Percentiles rank a stretch among this genome's conserved stretches.
These are phyloP conservation scores for Limtongia smithiae DNA, from an alignment of 805 yeast genomes.

Conservation along the genomic window DNA sequence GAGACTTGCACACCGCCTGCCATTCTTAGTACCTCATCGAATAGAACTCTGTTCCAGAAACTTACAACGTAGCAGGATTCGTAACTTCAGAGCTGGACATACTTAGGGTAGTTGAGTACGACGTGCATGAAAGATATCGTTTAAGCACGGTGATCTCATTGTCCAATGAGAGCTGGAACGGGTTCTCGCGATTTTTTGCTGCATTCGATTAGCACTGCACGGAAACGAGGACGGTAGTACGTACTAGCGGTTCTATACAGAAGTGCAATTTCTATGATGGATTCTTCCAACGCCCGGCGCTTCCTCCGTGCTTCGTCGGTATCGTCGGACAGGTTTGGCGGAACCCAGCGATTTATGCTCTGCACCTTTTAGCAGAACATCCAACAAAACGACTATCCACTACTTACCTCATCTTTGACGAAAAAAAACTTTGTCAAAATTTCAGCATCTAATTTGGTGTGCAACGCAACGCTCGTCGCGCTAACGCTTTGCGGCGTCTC, in stretches of 20 bases:
- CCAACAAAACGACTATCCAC: too few relatives aligned
- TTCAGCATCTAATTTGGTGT: conserved; percentile 54
- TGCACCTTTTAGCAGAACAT: too few relatives aligned
- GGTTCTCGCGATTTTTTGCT: conserved; percentile 14
- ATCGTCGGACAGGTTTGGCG: conserved; percentile 17
- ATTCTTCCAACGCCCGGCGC: conserved; percentile 8
- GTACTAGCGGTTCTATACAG: conserved; percentile 7
- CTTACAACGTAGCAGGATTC: conserved; percentile 12
- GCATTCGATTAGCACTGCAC: too few relatives aligned
- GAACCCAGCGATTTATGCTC: conserved; percentile 5
- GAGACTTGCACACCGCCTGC: conserved; percentile 43
- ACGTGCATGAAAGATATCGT: conserved; percentile 1
- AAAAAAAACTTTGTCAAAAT: conserved; percentile 40
- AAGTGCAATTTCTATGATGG: conserved; percentile 21
- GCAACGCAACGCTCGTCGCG: conserved; percentile 49
- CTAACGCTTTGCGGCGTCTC: conserved; percentile 55
- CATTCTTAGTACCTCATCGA: too few relatives aligned
- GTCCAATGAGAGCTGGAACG: conserved; percentile 14
- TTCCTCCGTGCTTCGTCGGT: conserved; percentile 3
- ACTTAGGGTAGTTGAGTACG: too few relatives aligned
- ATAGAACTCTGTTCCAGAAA: too few relatives aligned
- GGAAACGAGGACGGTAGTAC: too few relatives aligned
- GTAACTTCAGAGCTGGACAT: too few relatives aligned
- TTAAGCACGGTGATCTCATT: conserved; percentile 9
- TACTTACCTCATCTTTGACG: conserved; percentile 8